A percentile compares a stretch with the other conserved stretches of the same genome.
phyloP scores from a whole-genome alignment of 2,329 filamentous ascomycete species.

The Zymoseptoria tritici region DNA sequence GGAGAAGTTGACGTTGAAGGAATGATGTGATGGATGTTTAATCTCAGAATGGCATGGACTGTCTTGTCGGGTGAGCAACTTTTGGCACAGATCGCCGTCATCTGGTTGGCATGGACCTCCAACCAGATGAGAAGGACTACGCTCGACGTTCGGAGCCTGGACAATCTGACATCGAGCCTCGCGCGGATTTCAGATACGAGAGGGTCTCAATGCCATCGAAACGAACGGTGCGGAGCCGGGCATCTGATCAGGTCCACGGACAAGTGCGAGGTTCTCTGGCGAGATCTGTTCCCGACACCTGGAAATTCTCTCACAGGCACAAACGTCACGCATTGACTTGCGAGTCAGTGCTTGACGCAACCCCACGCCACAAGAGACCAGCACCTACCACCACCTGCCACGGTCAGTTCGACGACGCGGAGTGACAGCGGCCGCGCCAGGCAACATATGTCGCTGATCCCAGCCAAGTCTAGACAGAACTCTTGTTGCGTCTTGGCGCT shows the following conservation, averaged over 20 bases:
- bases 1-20: constrained; percentile 30
- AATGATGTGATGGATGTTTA: background rate
- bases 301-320: background rate
- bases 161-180: background rate
- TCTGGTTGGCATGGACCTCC: background rate
- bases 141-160: background rate
- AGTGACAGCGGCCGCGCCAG: background rate
- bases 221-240: background rate
- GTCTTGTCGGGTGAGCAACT: background rate
- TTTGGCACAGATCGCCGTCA: background rate
- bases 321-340: background rate
- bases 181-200: background rate
- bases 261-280: background rate
- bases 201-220: background rate
- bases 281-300: background rate
- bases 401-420: background rate
- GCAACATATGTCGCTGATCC: background rate
- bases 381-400: background rate
- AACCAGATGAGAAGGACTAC: background rate
- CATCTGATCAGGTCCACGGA: background rate
- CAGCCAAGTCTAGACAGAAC: background rate
- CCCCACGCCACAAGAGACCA: background rate
- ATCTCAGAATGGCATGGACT: background rate
- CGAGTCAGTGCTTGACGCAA: background rate
- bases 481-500: background rate